Evolutionary conservation across 257 asterid species (phyloP).

Genomic region (Dorcoceras hygrometricum): DNA sequence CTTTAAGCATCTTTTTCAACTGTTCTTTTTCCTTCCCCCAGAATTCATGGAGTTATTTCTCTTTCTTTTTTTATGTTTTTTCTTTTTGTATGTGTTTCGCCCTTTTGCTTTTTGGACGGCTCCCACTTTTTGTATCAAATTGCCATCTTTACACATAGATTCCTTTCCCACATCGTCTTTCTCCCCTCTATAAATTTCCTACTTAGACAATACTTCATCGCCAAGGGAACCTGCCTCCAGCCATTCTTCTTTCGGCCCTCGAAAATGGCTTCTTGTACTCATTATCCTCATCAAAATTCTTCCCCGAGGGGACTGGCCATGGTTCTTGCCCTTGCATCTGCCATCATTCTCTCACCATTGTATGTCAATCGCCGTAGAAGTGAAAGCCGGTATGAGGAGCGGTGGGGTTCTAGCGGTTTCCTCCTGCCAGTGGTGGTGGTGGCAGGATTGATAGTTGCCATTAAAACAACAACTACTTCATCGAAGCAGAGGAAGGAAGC

Average conservation of each 20-base stretch:
- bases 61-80: neutral
- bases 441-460: conserved; percentile 62
- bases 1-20: conserved; percentile 21
- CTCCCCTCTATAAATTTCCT: conserved; percentile 36
- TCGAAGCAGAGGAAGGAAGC: conserved; percentile 14
- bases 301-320: conserved; percentile 69
- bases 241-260: neutral
- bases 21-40: conserved; percentile 16
- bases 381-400: conserved; percentile 33
- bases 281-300: conserved; percentile 31
- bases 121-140: conserved; percentile 31
- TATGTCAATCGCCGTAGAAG: conserved; percentile 38
- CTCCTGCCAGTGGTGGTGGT: conserved; percentile 52
- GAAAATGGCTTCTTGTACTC: conserved; percentile 41
- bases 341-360: conserved; percentile 66
- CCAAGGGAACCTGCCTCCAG: conserved; percentile 27
- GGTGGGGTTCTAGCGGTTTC: conserved; percentile 65
- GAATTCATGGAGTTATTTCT: conserved; percentile 15
- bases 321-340: conserved; percentile 54
- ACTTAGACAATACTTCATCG: conserved; percentile 7
- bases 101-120: conserved; percentile 74
- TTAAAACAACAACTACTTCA: conserved; percentile 55
- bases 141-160: conserved; percentile 46
- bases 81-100: neutral
- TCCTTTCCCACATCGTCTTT: conserved; percentile 32